These are phyloP conservation scores for Dioscorea zingiberensis DNA, from an alignment of 106 monocot genomes.

Conservation along the genomic window DNA sequence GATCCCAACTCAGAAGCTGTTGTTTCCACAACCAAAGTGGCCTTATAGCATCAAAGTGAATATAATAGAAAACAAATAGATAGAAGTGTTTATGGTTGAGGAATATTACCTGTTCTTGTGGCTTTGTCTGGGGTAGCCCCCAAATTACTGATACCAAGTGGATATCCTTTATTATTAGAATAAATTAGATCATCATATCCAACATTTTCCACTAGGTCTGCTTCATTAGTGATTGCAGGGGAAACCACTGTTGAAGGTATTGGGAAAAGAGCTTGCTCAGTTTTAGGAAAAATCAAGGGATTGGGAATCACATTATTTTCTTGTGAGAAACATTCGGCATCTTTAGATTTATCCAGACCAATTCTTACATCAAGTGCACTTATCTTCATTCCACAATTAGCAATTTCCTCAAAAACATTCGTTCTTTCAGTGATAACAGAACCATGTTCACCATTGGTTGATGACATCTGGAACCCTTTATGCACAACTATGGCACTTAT, in stretches of 20 bases:
- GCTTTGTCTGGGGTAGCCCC: neutral
- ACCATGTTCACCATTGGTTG: neutral
- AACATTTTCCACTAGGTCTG: constrained; percentile 5
- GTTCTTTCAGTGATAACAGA: constrained; percentile 1
- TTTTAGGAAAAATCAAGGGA: neutral
- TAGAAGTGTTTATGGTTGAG: neutral
- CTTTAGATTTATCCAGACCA: neutral
- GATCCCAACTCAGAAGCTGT: neutral
- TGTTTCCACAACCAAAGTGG: neutral
- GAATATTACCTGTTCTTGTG: constrained; percentile 4
- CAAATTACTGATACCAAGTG: neutral
- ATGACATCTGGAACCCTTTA: constrained; percentile 7
- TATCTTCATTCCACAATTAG: neutral
- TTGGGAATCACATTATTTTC: constrained; percentile 11
- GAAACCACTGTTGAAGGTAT: constrained; percentile 1
- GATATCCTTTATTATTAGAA: neutral
- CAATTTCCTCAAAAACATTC: neutral
- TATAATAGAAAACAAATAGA: neutral
- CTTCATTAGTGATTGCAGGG: neutral
- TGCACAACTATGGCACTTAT: constrained; percentile 3
- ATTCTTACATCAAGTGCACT: neutral
- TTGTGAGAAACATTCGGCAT: neutral
- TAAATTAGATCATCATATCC: neutral
- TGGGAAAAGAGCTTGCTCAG: neutral
- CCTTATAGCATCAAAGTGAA: neutral